phyloP scores from a whole-genome alignment of 2,329 filamentous ascomycete genomes.

The Fusarium proliferatum region DNA sequence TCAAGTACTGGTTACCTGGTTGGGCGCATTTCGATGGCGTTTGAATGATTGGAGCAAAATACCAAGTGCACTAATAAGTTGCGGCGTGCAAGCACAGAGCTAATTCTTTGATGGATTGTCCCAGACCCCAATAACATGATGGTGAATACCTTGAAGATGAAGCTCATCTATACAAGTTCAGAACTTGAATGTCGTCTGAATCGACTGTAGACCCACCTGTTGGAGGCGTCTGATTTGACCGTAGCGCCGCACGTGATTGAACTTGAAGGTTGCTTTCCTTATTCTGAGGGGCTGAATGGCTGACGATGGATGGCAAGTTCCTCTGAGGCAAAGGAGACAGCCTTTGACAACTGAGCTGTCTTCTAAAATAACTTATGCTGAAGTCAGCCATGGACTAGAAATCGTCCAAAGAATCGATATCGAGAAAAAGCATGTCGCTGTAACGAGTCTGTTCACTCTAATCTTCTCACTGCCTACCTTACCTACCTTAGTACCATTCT shows the following conservation, averaged over 20 bases:
- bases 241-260: conserved; percentile 41
- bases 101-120: neutral
- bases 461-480: conserved; percentile 23
- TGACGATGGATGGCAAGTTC: conserved; percentile 41
- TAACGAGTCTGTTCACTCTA: conserved; percentile 21
- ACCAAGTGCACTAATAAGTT: neutral
- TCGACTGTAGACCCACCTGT: conserved; percentile 35
- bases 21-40: conserved; percentile 13
- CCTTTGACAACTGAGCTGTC: conserved; percentile 37
- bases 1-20: conserved; percentile 17
- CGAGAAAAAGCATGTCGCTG: conserved; percentile 10
- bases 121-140: neutral
- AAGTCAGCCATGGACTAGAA: conserved; percentile 34
- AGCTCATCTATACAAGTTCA: conserved; percentile 21
- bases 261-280: conserved; percentile 39
- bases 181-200: conserved; percentile 30
- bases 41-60: neutral
- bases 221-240: conserved; percentile 38
- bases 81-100: neutral
- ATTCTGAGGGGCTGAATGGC: conserved; percentile 46
- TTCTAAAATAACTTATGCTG: conserved; percentile 10
- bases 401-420: conserved; percentile 14
- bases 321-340: conserved; percentile 33
- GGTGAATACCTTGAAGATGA: neutral
- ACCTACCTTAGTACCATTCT: neutral